Evolutionary conservation across 768 basidiomycete species (phyloP), one percentile per base, ranked within the genome.

Genomic region (Albatrellus ellisii): DNA sequence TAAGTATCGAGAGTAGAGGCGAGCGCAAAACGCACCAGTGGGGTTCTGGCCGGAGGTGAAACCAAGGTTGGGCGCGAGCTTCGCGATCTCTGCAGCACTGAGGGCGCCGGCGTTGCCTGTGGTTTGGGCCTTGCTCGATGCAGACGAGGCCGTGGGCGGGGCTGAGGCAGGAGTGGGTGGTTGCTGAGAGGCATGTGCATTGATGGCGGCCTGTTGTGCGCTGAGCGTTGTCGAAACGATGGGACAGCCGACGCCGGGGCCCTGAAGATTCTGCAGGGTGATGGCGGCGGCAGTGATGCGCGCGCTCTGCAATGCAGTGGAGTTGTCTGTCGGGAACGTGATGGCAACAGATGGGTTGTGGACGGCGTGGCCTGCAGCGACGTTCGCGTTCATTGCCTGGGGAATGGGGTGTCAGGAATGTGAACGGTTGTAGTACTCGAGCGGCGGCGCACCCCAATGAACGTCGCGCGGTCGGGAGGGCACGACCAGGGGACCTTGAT

Each of bases 401-500:
- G n/a, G n/a, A n/a, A n/a, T n/a, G n/a, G n/a, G n/a, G n/a, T n/a
- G n/a, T n/a, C n/a, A n/a, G n/a, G n/a, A n/a, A n/a, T n/a, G n/a
- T n/a, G n/a, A n/a, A n/a, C n/a, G n/a, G n/a, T n/a, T n/a, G n/a
- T n/a, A n/a, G n/a, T n/a, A 52, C 52, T 28, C 29, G 12, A 39
- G 42, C 31, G 27, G 32, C 28, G 27, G 29, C 15, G 9, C n/a
- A 21, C 11, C 8, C 18, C 9, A 17, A 12, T 6, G 10, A n/a
- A 11, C 34, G 34, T 35, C 34, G 7, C 11, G 8, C 34, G 17
- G 7, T 9, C 34, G 7, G 63, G 64, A 21, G 64, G 64, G 56
- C 64, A 66, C 11, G 45, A 20, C 54, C 64, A 64, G 14, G 64
- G 62, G 39, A 63, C 56, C 52, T 59, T 53, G 54, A 62, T 58